Percentiles rank a stretch among this genome's conserved stretches.
Conservation (phyloP, 2,329 filamentous ascomycete genomes). For the Cladosporium sphaerospermum region DNA sequence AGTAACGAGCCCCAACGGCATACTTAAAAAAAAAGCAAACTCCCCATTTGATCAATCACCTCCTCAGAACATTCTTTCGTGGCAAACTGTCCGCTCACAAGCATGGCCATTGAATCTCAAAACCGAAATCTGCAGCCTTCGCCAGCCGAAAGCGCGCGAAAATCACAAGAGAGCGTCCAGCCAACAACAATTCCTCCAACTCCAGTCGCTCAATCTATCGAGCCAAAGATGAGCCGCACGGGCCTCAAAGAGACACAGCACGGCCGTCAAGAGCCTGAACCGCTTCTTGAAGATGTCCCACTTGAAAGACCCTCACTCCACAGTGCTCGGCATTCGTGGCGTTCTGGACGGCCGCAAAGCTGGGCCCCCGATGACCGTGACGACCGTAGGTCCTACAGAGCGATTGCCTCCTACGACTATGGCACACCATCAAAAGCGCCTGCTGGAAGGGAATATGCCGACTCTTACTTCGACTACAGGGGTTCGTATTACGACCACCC, state of each 20-base stretch:
- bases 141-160: background rate
- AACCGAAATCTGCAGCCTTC: background rate
- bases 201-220: constrained; percentile 1
- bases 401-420: constrained; percentile 22
- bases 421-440: constrained; percentile 15
- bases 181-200: background rate
- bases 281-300: background rate
- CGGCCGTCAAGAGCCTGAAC: background rate
- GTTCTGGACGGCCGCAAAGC: constrained; percentile 14
- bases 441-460: constrained; percentile 18
- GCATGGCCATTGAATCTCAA: constrained; percentile 4
- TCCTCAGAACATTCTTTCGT: background rate
- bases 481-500: constrained; percentile 23
- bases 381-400: constrained; percentile 16
- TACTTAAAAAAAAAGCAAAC: background rate
- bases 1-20: background rate
- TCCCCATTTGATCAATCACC: background rate
- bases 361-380: constrained; percentile 19
- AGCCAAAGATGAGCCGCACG: background rate
- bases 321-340: background rate
- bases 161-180: constrained; percentile 1
- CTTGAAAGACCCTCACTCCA: constrained; percentile 3
- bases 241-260: background rate
- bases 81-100: too few species aligned
- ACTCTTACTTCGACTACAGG: constrained; percentile 21